Evolutionary conservation across 208 protist genomes (phyloP).

Genomic region (Wallacemonas sp.): DNA sequence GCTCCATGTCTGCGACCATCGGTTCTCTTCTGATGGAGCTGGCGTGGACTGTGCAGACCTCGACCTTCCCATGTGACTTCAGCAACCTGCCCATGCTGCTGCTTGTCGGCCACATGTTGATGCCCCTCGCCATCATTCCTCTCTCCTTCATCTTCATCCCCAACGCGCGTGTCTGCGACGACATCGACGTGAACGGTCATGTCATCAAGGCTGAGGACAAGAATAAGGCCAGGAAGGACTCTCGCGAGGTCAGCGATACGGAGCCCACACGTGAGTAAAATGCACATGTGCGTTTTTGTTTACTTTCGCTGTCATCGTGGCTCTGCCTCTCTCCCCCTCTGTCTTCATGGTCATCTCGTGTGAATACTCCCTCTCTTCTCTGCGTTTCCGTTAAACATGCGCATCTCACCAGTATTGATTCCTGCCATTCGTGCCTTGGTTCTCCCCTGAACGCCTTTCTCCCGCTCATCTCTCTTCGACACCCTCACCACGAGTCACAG

Average conservation of each 20-base stretch:
- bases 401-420: too few species aligned
- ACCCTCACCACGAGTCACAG: too few species aligned
- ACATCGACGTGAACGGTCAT: conserved; percentile 47
- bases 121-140: conserved; percentile 39
- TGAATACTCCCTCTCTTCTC: too few species aligned
- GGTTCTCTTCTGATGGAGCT: conserved; percentile 62
- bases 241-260: conserved; percentile 2
- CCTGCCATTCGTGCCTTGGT: too few species aligned
- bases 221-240: not conserved
- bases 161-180: conserved; percentile 46
- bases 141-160: conserved; percentile 60
- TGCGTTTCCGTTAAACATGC: too few species aligned
- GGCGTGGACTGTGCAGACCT: conserved; percentile 45
- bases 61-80: conserved; percentile 61
- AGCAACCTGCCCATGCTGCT: conserved; percentile 56
- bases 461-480: too few species aligned
- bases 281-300: too few species aligned
- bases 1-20: conserved; percentile 34
- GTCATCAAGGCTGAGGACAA: conserved; percentile 17
- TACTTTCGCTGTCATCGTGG: too few species aligned
- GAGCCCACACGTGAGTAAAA: conserved; percentile 6
- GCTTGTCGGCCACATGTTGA: conserved; percentile 49
- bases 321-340: too few species aligned
- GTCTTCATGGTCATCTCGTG: too few species aligned
- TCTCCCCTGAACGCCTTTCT: too few species aligned